Evolutionary conservation across 2,329 filamentous ascomycete genomes (phyloP).

Genomic region (Cladosporium sp.): DNA sequence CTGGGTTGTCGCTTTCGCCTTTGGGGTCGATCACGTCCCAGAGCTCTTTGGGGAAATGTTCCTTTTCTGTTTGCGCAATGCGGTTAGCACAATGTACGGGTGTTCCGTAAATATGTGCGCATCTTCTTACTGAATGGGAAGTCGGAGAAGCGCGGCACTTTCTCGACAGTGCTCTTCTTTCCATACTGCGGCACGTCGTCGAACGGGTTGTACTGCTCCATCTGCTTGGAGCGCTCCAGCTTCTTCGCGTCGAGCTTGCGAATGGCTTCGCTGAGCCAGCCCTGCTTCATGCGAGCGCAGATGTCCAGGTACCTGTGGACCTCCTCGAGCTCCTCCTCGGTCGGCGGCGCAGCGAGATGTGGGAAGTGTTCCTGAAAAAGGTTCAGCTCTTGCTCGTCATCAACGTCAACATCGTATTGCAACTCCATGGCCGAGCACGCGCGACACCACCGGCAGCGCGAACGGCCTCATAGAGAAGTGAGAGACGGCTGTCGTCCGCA

Average conservation of each 20-base stretch:
- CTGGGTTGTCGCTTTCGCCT: neutral
- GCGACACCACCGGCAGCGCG: neutral
- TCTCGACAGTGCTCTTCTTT: neutral
- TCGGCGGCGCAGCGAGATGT: conserved; percentile 8
- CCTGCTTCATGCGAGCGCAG: conserved; percentile 1
- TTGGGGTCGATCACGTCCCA: conserved; percentile 10
- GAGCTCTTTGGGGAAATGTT: conserved; percentile 11
- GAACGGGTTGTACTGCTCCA: conserved; percentile 9
- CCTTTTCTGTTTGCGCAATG: conserved; percentile 3
- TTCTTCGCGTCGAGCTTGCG: conserved; percentile 6
- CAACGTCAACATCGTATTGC: neutral
- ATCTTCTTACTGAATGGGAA: conserved; percentile 8
- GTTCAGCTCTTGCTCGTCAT: conserved; percentile 12
- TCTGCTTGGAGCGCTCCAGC: conserved; percentile 4
- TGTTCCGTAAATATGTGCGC: neutral
- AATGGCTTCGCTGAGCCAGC: conserved; percentile 9
- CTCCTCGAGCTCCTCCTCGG: conserved; percentile 3
- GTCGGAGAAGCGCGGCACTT: conserved; percentile 1
- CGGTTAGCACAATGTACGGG: neutral
- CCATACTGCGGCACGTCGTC: conserved; percentile 9
- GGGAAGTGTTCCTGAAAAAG: conserved; percentile 13
- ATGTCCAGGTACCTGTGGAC: conserved; percentile 7
- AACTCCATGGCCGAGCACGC: conserved; percentile 7
- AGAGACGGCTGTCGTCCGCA: neutral
- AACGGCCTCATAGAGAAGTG: neutral